Conservation (phyloP, 164 flowering plant species). For the Akebia trifoliata region DNA sequence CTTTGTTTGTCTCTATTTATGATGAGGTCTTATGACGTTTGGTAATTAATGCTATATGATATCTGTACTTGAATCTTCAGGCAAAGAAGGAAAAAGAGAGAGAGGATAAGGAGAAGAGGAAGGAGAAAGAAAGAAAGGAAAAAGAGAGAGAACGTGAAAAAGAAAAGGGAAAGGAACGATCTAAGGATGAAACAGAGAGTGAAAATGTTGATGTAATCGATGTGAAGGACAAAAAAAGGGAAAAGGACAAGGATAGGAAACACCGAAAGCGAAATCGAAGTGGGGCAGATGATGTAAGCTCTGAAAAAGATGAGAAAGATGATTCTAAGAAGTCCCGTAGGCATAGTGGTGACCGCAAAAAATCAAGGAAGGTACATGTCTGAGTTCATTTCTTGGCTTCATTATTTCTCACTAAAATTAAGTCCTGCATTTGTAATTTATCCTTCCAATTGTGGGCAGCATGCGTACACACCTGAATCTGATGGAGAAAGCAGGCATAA, state of each 20-base stretch:
- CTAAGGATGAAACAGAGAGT: conserved; percentile 66
- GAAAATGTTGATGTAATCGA: conserved; percentile 54
- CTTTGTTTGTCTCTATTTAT: background rate
- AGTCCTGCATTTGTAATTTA: background rate
- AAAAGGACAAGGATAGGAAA: conserved; percentile 65
- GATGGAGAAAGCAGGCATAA: conserved; percentile 81
- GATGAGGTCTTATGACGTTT: background rate
- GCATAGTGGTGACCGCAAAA: conserved; percentile 84
- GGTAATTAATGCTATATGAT: no score
- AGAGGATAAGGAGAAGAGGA: conserved; percentile 43
- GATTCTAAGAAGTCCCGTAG: conserved; percentile 67
- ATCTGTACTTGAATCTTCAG: conserved; percentile 31
- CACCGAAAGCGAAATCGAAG: conserved; percentile 70
- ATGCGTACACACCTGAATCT: conserved; percentile 70
- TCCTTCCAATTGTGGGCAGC: conserved; percentile 27
- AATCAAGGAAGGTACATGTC: conserved; percentile 66
- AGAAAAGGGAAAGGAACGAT: conserved; percentile 66
- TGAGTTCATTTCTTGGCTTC: background rate
- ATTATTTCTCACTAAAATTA: background rate
- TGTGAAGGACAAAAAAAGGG: conserved; percentile 61
- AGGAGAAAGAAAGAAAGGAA: conserved; percentile 51
- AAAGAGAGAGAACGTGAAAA: conserved; percentile 63
- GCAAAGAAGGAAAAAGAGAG: conserved; percentile 74
- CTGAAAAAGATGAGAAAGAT: conserved; percentile 76
- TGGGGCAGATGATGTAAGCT: conserved; percentile 48